Conservation (phyloP, 495 filamentous ascomycete species). For the Penicillium antarcticum region DNA sequence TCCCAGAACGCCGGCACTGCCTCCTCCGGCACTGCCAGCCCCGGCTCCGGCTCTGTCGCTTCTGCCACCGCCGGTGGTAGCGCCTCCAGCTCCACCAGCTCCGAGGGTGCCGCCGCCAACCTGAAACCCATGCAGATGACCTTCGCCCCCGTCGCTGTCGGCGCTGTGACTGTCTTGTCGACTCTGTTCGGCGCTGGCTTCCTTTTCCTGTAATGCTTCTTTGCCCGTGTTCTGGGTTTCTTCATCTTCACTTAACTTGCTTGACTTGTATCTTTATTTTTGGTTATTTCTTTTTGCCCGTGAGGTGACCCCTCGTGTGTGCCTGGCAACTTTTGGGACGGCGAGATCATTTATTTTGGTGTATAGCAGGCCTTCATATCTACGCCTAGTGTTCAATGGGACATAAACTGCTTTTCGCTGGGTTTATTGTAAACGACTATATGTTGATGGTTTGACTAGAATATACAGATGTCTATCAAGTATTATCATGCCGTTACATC, state of each 20-base stretch:
- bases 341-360: slow-evolving; percentile 7
- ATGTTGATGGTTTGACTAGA: too few species aligned
- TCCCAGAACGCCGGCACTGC: slow-evolving; percentile 64
- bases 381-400: slow-evolving; percentile 8
- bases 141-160: slow-evolving; percentile 52
- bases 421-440: not conserved
- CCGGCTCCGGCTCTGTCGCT: slow-evolving; percentile 56
- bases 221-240: not conserved
- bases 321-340: slow-evolving; percentile 1
- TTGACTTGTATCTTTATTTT: slow-evolving; percentile 19
- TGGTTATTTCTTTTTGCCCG: not conserved
- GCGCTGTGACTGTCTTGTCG: slow-evolving; percentile 53
- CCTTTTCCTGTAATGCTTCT: slow-evolving; percentile 31
- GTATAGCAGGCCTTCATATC: slow-evolving; percentile 16
- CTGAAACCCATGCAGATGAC: slow-evolving; percentile 44
- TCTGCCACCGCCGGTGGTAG: slow-evolving; percentile 19
- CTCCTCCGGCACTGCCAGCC: slow-evolving; percentile 60
- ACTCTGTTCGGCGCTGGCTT: slow-evolving; percentile 64
- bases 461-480: too few species aligned
- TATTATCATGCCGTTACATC: too few species aligned
- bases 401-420: slow-evolving; percentile 1
- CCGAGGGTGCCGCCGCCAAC: slow-evolving; percentile 43
- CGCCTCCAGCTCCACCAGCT: slow-evolving; percentile 33
- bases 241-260: slow-evolving; percentile 10
- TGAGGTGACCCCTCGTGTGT: not conserved